phyloP scores from a whole-genome alignment of 2,329 filamentous ascomycete genomes.

The Fusarium nygamai region DNA sequence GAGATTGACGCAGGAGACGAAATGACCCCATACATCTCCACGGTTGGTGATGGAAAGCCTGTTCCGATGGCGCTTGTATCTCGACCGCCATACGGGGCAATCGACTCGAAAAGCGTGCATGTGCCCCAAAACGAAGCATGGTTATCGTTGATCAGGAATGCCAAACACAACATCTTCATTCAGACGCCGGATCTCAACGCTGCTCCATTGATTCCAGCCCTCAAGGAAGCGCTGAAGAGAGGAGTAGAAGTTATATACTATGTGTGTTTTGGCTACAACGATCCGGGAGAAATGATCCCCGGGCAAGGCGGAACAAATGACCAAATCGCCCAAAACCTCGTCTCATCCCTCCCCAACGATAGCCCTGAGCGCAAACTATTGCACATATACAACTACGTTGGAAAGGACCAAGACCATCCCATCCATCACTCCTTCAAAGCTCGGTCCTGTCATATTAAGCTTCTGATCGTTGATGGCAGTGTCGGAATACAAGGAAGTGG shows the following conservation, averaged over 20 bases:
- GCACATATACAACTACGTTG: slow-evolving; percentile 76
- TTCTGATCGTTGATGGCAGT: slow-evolving; percentile 76
- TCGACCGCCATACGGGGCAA: slow-evolving; percentile 71
- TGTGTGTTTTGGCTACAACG: slow-evolving; percentile 82
- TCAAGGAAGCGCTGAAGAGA: slow-evolving; percentile 71
- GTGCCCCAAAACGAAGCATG: slow-evolving; percentile 82
- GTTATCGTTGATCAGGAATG: slow-evolving; percentile 74
- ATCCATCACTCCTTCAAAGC: slow-evolving; percentile 73
- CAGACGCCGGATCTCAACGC: slow-evolving; percentile 83
- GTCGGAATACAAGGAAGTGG: slow-evolving; percentile 79
- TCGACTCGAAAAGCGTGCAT: slow-evolving; percentile 67
- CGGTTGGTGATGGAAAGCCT: slow-evolving; percentile 53
- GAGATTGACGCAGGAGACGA: slow-evolving; percentile 61
- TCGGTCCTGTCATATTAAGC: slow-evolving; percentile 79
- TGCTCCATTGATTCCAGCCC: slow-evolving; percentile 69
- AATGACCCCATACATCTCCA: slow-evolving; percentile 72
- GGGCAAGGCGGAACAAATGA: slow-evolving; percentile 82
- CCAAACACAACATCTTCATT: slow-evolving; percentile 74
- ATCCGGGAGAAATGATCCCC: slow-evolving; percentile 78
- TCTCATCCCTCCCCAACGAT: slow-evolving; percentile 60
- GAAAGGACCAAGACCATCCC: slow-evolving; percentile 75
- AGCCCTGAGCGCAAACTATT: slow-evolving; percentile 53
- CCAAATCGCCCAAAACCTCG: slow-evolving; percentile 70
- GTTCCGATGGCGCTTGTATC: slow-evolving; percentile 79
- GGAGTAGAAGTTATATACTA: slow-evolving; percentile 76